Conservation (phyloP, 768 basidiomycete genomes). For the Boletus tylopilopsis region DNA sequence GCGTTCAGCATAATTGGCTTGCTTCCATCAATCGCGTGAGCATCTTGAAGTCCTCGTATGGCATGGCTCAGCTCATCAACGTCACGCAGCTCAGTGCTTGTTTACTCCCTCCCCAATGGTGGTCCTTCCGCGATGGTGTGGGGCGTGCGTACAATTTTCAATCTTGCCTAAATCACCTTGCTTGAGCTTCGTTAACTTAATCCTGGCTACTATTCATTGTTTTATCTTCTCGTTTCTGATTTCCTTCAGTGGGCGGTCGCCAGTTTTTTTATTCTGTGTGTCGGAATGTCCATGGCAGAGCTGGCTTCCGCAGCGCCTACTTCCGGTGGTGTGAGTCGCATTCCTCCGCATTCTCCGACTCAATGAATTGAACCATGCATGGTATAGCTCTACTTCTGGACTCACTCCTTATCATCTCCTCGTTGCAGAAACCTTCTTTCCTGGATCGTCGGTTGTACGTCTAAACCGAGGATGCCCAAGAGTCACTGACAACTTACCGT, state of each 20-base stretch:
- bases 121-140: conserved; percentile 46
- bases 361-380: background rate
- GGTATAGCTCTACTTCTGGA: conserved; percentile 62
- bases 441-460: conserved; percentile 68
- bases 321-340: conserved; percentile 35
- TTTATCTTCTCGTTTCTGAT: background rate
- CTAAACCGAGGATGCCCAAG: accelerated
- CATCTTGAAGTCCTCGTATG: conserved; percentile 15
- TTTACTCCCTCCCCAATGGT: conserved; percentile 49
- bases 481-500: background rate
- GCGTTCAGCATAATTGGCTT: conserved; percentile 70
- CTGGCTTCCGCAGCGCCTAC: conserved; percentile 40
- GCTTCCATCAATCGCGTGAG: conserved; percentile 59
- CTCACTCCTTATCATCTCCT: conserved; percentile 53
- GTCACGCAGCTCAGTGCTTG: conserved; percentile 37
- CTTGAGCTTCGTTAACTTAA: no score
- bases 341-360: background rate
- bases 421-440: conserved; percentile 57
- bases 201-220: background rate
- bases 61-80: background rate
- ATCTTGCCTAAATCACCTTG: background rate
- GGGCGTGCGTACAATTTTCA: conserved; percentile 30
- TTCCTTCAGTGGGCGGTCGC: conserved; percentile 35
- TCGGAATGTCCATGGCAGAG: conserved; percentile 42
- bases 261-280: conserved; percentile 35